Conservation (phyloP, 352 stramenopile genomes). For the Phytophthora agathidicida region DNA sequence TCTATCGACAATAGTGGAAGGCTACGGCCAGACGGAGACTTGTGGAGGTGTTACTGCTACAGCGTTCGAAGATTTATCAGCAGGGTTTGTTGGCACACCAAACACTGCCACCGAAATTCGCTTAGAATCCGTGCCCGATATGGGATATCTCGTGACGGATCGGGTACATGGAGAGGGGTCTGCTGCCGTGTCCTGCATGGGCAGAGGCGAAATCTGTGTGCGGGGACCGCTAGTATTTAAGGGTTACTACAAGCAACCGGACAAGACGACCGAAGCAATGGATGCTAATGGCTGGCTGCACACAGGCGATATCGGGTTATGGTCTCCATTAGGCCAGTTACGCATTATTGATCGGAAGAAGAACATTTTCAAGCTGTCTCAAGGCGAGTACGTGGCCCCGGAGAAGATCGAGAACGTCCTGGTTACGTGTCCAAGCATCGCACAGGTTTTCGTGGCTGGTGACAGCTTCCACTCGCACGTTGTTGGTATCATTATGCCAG, state of each 20-base stretch:
- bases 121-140: slow-evolving; percentile 96
- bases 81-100: slow-evolving; percentile 93
- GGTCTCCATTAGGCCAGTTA: slow-evolving; percentile 93
- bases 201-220: slow-evolving; percentile 70
- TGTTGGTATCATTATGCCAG: slow-evolving; percentile 94
- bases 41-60: slow-evolving; percentile 80
- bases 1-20: slow-evolving; percentile 88
- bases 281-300: slow-evolving; percentile 95
- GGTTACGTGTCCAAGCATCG: slow-evolving; percentile 89
- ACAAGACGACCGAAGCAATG: slow-evolving; percentile 92
- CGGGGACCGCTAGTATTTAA: slow-evolving; percentile 87
- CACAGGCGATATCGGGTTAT: slow-evolving; percentile 95
- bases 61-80: slow-evolving; percentile 39
- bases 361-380: slow-evolving; percentile 95
- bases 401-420: slow-evolving; percentile 98
- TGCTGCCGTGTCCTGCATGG: slow-evolving; percentile 42
- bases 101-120: slow-evolving; percentile 90
- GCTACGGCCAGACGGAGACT: slow-evolving; percentile 97
- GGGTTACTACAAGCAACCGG: slow-evolving; percentile 96
- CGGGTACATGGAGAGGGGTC: slow-evolving; percentile 47
- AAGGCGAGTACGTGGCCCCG: slow-evolving; percentile 96
- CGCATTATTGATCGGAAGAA: slow-evolving; percentile 93
- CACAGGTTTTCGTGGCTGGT: slow-evolving; percentile 96
- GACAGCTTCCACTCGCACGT: slow-evolving; percentile 96
- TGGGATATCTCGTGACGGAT: slow-evolving; percentile 94